A percentile compares a stretch with the other conserved stretches of the same genome.
Evolutionary conservation across 129 eudicot species (phyloP).

Genomic region (Lactuca sativa): DNA sequence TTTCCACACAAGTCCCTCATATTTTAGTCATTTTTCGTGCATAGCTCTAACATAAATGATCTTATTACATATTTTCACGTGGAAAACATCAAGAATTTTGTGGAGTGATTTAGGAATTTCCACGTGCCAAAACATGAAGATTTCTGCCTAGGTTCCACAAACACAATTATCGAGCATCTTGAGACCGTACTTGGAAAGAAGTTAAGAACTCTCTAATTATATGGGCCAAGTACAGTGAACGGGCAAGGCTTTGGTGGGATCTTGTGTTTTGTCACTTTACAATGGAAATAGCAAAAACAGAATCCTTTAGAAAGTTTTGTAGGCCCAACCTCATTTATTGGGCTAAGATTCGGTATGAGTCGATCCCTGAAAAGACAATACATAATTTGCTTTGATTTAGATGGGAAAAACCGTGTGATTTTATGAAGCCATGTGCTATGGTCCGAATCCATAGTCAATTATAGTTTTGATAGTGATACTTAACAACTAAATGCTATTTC

Average conservation of each 20-base stretch:
- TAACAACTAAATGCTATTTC: neutral
- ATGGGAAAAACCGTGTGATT: neutral
- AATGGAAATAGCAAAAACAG: neutral
- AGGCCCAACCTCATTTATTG: slow-evolving; percentile 3
- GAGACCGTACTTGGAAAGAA: neutral
- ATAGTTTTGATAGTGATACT: neutral
- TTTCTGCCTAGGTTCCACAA: neutral
- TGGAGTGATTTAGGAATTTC: neutral
- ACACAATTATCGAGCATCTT: neutral
- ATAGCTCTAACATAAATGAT: neutral
- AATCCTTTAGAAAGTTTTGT: neutral
- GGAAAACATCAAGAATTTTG: neutral
- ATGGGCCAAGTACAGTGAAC: neutral
- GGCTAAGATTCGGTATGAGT: slow-evolving; percentile 3
- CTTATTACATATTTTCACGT: neutral
- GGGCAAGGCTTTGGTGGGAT: slow-evolving; percentile 15
- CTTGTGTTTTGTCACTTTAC: neutral
- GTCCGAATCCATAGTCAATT: neutral
- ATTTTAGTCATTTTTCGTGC: neutral
- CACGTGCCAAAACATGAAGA: neutral
- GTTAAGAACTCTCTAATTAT: neutral
- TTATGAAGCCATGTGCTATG: neutral
- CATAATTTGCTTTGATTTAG: neutral
- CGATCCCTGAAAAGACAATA: neutral
- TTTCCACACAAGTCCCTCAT: too few relatives aligned